These are phyloP conservation scores for Trametes gibbosa DNA, from an alignment of 768 basidiomycete genomes.

Conservation along the genomic window DNA sequence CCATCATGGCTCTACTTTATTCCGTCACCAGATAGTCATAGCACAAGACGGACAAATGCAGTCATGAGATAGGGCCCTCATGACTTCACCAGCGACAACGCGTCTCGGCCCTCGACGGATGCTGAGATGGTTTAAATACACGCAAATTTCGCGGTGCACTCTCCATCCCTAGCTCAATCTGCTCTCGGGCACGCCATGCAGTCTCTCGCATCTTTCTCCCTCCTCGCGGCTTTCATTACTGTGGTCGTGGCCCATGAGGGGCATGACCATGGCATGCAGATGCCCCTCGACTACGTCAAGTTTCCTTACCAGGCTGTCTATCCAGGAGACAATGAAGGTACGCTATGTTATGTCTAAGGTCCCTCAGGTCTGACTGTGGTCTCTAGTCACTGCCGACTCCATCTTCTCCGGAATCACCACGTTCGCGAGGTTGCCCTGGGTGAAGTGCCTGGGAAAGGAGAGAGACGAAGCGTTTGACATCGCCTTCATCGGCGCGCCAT, in stretches of 20 bases:
- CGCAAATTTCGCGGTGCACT: background rate
- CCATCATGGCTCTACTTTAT: background rate
- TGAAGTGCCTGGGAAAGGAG: slow-evolving; percentile 70
- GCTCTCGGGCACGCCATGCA: slow-evolving; percentile 17
- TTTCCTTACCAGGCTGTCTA: slow-evolving; percentile 63
- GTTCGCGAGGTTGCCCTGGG: slow-evolving; percentile 86
- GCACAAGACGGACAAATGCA: too few species aligned
- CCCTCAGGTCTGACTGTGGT: background rate
- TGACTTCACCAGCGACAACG: background rate
- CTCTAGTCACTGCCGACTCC: slow-evolving; percentile 68
- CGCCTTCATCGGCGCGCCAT: slow-evolving; percentile 78
- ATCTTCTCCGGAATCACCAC: slow-evolving; percentile 81
- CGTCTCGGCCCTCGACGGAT: background rate
- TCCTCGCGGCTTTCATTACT: slow-evolving; percentile 28
- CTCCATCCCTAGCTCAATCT: background rate
- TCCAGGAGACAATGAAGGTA: slow-evolving; percentile 59
- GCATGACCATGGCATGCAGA: slow-evolving; percentile 48
- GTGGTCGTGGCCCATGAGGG: slow-evolving; percentile 32
- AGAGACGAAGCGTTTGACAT: slow-evolving; percentile 65
- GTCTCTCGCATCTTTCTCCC: slow-evolving; percentile 9
- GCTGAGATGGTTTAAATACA: background rate
- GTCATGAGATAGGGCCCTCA: background rate
- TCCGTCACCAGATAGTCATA: background rate
- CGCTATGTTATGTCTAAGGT: background rate
- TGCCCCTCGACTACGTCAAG: slow-evolving; percentile 65